Conservation (phyloP, 495 filamentous ascomycete species). For the Xylaria sp. region DNA sequence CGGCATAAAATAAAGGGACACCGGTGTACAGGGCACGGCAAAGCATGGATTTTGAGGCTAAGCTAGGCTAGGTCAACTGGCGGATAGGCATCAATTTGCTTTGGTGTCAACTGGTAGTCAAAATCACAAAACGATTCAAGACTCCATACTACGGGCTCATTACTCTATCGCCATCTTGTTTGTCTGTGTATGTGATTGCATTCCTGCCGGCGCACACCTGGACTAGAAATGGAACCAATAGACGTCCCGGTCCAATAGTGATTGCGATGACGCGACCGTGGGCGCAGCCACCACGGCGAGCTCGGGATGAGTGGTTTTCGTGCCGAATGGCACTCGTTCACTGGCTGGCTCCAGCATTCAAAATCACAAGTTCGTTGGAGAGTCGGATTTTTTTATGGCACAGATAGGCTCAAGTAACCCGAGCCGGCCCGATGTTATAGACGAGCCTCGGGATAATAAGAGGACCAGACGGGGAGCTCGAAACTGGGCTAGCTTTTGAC, state of each 20-base stretch:
- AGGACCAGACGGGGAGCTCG: not conserved
- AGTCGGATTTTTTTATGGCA: slow-evolving; percentile 7
- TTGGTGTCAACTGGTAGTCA: slow-evolving; percentile 35
- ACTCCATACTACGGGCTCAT: slow-evolving; percentile 11
- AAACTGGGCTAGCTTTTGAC: not conserved
- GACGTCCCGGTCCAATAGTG: not conserved
- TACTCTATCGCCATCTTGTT: not conserved
- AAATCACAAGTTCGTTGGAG: slow-evolving; percentile 1
- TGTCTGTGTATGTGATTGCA: not conserved
- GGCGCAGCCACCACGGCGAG: not conserved
- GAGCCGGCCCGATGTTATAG: slow-evolving; percentile 16
- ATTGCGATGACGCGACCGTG: not conserved
- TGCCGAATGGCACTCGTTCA: not conserved
- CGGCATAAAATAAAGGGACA: slow-evolving; percentile 25
- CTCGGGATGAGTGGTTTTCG: not conserved
- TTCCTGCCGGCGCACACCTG: not conserved
- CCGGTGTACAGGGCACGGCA: slow-evolving; percentile 29
- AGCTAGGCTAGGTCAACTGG: slow-evolving; percentile 32
- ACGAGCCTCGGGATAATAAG: slow-evolving; percentile 21
- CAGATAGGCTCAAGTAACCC: slow-evolving; percentile 13
- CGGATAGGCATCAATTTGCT: slow-evolving; percentile 32
- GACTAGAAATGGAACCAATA: slow-evolving; percentile 4
- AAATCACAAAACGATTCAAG: slow-evolving; percentile 24
- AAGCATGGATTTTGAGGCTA: slow-evolving; percentile 19
- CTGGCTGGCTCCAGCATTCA: not conserved